These are phyloP conservation scores for Eucalyptus decipiens DNA, from an alignment of 345 rosid genomes.

Conservation along the genomic window DNA sequence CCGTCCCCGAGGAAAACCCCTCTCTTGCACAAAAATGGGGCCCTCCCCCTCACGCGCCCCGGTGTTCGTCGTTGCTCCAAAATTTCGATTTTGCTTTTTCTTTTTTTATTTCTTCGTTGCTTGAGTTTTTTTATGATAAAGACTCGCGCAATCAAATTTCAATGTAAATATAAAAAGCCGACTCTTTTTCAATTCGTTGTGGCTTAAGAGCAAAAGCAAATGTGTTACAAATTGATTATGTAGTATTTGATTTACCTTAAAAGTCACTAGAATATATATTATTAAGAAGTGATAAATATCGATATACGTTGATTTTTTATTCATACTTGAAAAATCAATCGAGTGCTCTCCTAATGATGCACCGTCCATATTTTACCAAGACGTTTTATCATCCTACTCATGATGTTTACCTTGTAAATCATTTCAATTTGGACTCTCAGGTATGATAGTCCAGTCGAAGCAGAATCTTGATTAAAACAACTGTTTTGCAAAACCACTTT, in stretches of 20 bases:
- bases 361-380: fast-evolving
- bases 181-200: not conserved
- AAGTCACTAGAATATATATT: not conserved
- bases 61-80: not conserved
- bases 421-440: not conserved
- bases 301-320: fast-evolving
- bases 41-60: not conserved
- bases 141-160: not conserved
- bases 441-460: no score
- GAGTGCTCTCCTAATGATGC: fast-evolving
- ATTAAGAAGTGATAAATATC: not conserved
- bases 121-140: not conserved
- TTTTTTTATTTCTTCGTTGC: not conserved
- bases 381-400: fast-evolving
- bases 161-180: not conserved
- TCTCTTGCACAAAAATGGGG: not conserved
- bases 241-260: not conserved
- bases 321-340: fast-evolving
- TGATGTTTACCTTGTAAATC: fast-evolving
- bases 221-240: not conserved
- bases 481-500: no score
- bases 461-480: no score
- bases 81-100: no score
- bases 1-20: not conserved
- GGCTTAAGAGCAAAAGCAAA: not conserved